Evolutionary conservation across 495 filamentous ascomycete species (phyloP).

Genomic region (Penicillium desertorum): DNA sequence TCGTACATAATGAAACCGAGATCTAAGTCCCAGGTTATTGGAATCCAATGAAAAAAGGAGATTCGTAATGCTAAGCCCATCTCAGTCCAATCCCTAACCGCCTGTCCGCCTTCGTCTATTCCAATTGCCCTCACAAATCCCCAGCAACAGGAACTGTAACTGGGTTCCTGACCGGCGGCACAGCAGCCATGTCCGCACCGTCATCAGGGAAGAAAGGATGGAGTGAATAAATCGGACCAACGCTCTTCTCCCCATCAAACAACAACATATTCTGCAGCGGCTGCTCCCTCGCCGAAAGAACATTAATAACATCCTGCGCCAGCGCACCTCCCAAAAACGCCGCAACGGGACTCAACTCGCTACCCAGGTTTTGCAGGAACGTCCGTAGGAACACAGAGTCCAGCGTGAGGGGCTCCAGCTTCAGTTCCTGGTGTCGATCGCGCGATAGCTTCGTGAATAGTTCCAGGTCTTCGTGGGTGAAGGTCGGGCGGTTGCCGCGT

Average conservation of each 20-base stretch:
- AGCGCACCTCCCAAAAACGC: slow-evolving; percentile 88
- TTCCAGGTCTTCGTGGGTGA: slow-evolving; percentile 59
- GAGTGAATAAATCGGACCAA: slow-evolving; percentile 76
- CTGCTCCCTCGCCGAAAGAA: slow-evolving; percentile 84
- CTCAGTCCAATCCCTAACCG: background rate
- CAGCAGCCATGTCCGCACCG: slow-evolving; percentile 30
- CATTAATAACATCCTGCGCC: slow-evolving; percentile 96
- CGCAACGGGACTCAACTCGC: slow-evolving; percentile 81
- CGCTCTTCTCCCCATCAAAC: slow-evolving; percentile 80
- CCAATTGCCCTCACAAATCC: background rate
- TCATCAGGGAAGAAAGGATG: slow-evolving; percentile 63
- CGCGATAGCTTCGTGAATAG: slow-evolving; percentile 74
- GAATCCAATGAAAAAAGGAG: background rate
- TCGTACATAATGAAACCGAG: slow-evolving; percentile 3
- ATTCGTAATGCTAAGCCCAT: slow-evolving; percentile 7
- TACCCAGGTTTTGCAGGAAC: slow-evolving; percentile 78
- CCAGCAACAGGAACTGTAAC: slow-evolving; percentile 6
- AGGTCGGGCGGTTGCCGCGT: slow-evolving; percentile 54
- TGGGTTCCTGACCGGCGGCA: slow-evolving; percentile 34
- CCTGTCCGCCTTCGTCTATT: background rate
- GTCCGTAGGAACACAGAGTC: slow-evolving; percentile 74
- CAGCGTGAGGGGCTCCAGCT: slow-evolving; percentile 73
- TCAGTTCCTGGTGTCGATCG: slow-evolving; percentile 70
- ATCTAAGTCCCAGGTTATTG: background rate
- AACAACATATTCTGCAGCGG: slow-evolving; percentile 92